These are phyloP conservation scores for Amauroascus verrucosus DNA, from an alignment of 2,329 filamentous ascomycete genomes.

Conservation along the genomic window DNA sequence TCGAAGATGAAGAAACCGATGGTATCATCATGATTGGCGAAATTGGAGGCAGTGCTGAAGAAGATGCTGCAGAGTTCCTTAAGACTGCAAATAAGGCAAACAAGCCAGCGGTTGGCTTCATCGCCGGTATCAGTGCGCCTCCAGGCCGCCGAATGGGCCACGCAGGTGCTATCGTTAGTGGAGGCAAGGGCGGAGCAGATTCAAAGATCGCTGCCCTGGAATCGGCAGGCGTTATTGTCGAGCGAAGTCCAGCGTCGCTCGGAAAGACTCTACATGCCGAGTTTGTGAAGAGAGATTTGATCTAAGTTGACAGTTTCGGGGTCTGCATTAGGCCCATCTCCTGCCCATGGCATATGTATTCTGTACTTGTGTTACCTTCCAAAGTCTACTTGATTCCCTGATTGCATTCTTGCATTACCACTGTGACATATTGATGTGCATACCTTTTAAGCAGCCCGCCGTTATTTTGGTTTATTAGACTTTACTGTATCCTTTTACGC, in stretches of 20 bases:
- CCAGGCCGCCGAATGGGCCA: conserved; percentile 97
- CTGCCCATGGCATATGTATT: conserved; percentile 3
- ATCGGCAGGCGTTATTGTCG: conserved; percentile 86
- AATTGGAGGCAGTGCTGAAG: conserved; percentile 94
- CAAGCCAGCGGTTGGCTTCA: conserved; percentile 97
- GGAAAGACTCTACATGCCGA: conserved; percentile 90
- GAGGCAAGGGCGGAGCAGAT: conserved; percentile 94
- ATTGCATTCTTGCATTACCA: conserved; percentile 6
- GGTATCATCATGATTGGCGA: conserved; percentile 99
- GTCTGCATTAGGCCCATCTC: background rate
- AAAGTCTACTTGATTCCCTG: background rate
- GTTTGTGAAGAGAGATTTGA: conserved; percentile 90
- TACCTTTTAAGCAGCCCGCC: background rate
- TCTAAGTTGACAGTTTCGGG: conserved; percentile 43
- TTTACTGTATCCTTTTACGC: background rate
- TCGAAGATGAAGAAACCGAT: conserved; percentile 90
- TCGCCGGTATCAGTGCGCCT: conserved; percentile 94
- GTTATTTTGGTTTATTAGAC: conserved; percentile 5
- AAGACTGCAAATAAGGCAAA: conserved; percentile 81
- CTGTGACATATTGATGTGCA: conserved; percentile 7
- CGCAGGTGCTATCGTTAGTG: conserved; percentile 94
- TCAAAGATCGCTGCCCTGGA: conserved; percentile 96
- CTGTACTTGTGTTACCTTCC: background rate
- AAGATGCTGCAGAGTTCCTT: conserved; percentile 95
- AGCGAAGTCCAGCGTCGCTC: conserved; percentile 82